A percentile compares a stretch with the other conserved stretches of the same genome.
Conservation (phyloP, 1,284 basidiomycete genomes). For the Wallemia ichthyophaga region DNA sequence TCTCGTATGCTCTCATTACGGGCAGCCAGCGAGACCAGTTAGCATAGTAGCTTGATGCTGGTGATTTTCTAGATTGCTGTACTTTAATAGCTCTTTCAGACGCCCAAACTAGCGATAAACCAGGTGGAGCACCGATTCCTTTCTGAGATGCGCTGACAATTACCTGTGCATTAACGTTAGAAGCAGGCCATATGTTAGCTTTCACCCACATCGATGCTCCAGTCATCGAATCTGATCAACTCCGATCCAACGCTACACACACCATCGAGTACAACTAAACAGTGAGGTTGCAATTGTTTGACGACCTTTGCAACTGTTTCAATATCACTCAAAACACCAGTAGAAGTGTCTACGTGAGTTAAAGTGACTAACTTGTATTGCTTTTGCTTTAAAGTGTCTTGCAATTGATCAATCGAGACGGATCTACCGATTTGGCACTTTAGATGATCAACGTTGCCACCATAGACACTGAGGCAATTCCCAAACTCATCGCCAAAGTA, state of each 20-base stretch:
- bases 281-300: conserved; percentile 48
- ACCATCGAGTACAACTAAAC: conserved; percentile 63
- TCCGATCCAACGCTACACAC: conserved; percentile 91
- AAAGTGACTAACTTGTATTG: conserved; percentile 74
- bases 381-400: conserved; percentile 40
- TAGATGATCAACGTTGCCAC: conserved; percentile 62
- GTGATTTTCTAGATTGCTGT: conserved; percentile 35
- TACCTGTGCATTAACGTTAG: conserved; percentile 5
- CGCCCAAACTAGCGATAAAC: conserved; percentile 56
- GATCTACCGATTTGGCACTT: conserved; percentile 52
- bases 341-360: conserved; percentile 68
- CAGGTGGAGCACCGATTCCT: conserved; percentile 81
- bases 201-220: conserved; percentile 50
- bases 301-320: conserved; percentile 48
- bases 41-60: conserved; percentile 53
- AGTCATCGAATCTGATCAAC: conserved; percentile 69
- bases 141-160: conserved; percentile 79
- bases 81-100: conserved; percentile 51
- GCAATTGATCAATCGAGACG: conserved; percentile 31
- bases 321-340: conserved; percentile 64
- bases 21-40: conserved; percentile 38
- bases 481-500: conserved; percentile 48
- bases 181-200: too few relatives aligned
- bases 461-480: conserved; percentile 43
- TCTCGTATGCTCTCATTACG: conserved; percentile 69